Conservation (phyloP, 1,284 basidiomycete genomes). For the Thecaphora frezii region DNA sequence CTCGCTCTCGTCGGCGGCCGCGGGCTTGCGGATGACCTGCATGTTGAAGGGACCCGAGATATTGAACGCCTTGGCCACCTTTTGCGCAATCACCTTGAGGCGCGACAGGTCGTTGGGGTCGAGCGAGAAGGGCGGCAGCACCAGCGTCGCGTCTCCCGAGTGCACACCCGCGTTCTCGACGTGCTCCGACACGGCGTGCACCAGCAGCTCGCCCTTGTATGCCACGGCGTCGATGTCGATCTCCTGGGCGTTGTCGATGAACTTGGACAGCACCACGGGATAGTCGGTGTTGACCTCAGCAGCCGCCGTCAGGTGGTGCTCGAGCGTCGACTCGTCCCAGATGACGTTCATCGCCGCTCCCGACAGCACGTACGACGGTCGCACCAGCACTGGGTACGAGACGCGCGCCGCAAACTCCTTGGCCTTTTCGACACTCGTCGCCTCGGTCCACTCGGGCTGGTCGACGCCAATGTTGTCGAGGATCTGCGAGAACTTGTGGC, state of each 20-base stretch:
- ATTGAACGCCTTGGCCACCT: conserved; percentile 90
- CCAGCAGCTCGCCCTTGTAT: conserved; percentile 86
- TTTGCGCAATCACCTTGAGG: conserved; percentile 86
- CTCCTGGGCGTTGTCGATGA: conserved; percentile 96
- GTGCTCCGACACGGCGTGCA: conserved; percentile 96
- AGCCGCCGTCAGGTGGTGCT: conserved; percentile 90
- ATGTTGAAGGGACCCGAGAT: conserved; percentile 99
- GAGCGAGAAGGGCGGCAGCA: conserved; percentile 92
- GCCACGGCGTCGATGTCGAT: conserved; percentile 98
- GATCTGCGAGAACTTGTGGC: conserved; percentile 97
- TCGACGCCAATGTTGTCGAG: conserved; percentile 93
- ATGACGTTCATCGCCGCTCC: conserved; percentile 99
- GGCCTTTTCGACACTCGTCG: conserved; percentile 82
- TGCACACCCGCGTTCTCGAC: conserved; percentile 99
- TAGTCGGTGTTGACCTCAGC: conserved; percentile 93
- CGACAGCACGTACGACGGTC: conserved; percentile 81
- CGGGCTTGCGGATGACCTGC: conserved; percentile 91
- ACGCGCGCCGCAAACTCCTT: conserved; percentile 88
- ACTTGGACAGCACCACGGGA: conserved; percentile 97
- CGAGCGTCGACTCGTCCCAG: conserved; percentile 82
- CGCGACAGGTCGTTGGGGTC: conserved; percentile 75
- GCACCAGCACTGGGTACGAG: conserved; percentile 62
- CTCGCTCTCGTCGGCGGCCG: conserved; percentile 65
- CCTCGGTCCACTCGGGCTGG: conserved; percentile 95
- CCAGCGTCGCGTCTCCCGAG: conserved; percentile 96